Evolutionary conservation across 805 yeast species (phyloP), one percentile per base, ranked within the genome.

Genomic region (Candida morakotiae): DNA sequence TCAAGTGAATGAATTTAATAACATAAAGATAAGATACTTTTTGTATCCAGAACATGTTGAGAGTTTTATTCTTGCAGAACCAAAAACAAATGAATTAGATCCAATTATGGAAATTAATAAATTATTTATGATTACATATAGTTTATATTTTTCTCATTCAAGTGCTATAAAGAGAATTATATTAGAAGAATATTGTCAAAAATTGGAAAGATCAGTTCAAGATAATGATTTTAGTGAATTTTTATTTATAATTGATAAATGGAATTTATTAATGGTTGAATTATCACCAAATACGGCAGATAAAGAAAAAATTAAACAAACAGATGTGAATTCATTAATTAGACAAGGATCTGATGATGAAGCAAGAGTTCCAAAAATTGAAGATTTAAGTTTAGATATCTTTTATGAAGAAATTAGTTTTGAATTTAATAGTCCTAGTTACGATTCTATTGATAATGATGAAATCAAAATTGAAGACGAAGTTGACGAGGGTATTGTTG

Each of bases 31-130:
- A 1, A 45, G 72, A 28, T 60, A 58, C 42, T 47, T 67, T 9
- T 40, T 69, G 52, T 48, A 62, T 39, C 77, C 80, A 1, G 59
- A 64, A 28, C 72, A 76, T 42, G 55, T 54, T 22, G 86, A 80
- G 46, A 61, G 63, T 28, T 79, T 72, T 43, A 42, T 67, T 7
- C 55, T 79, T 25, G 71, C 73, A 3, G 56, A 60, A 11, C 76
- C 82, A 5, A 76, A 74, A 42, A 69, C 70, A 42, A 75, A 76
- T 37, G 79, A 73, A 41, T 64, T 78, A 28, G 79, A 81, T 49
- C 86, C 88, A 4, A 60, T 79, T 31, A 72, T 66, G 34, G 91
- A 83, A 47, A 67, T 83, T 37, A 81, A 78, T 4, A 64, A 60
- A 40, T 45, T 67, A 4, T 60, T 68, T 38, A 66, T 64, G 53